These are phyloP conservation scores for Pestalotiopsis sp. DNA, from an alignment of 2,329 filamentous ascomycete genomes.

Conservation along the genomic window DNA sequence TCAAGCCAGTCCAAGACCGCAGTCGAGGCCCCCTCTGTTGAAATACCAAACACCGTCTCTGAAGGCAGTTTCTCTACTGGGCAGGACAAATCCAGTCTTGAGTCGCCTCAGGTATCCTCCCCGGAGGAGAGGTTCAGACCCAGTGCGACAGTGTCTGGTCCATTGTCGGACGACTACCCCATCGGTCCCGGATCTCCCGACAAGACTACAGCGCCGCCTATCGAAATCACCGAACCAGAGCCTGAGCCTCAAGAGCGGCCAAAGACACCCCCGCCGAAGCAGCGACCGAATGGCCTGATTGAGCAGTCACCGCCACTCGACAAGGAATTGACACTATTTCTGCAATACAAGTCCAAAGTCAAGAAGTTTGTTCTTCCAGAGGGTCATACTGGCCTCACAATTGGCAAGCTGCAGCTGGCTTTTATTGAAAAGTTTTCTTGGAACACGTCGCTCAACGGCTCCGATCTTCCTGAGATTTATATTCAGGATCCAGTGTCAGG, in stretches of 20 bases:
- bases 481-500: conserved; percentile 95
- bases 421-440: conserved; percentile 99
- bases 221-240: conserved; percentile 19
- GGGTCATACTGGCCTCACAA: conserved; percentile 80
- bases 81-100: conserved; percentile 30
- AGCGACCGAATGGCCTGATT: conserved; percentile 55
- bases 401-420: conserved; percentile 86
- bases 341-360: conserved; percentile 96
- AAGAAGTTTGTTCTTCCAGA: conserved; percentile 93
- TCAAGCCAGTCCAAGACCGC: conserved; percentile 46
- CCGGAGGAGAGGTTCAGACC: conserved; percentile 67
- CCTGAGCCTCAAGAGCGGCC: conserved; percentile 24
- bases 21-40: conserved; percentile 64
- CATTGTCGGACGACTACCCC: conserved; percentile 52
- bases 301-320: conserved; percentile 71
- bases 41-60: conserved; percentile 61
- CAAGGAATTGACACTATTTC: conserved; percentile 89
- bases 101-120: conserved; percentile 55
- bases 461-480: conserved; percentile 94
- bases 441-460: conserved; percentile 94
- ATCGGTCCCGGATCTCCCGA: conserved; percentile 33
- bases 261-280: conserved; percentile 41
- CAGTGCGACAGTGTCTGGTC: conserved; percentile 62
- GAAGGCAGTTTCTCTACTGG: conserved; percentile 55
- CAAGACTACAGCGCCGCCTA: conserved; percentile 24